phyloP scores from a whole-genome alignment of 169 alveolate species.

The Fabrea salina region DNA sequence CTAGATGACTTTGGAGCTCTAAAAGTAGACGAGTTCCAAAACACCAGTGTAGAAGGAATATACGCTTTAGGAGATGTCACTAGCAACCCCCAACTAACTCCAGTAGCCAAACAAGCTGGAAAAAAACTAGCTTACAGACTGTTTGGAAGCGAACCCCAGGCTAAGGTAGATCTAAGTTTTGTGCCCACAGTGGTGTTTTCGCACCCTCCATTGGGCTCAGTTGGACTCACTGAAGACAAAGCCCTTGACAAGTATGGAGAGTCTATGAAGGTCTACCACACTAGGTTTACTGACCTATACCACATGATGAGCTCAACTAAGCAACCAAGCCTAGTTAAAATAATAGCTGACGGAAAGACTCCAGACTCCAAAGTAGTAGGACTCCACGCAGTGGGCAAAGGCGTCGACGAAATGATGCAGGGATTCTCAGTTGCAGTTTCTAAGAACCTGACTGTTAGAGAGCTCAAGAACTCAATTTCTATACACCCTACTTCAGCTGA shows the following conservation, averaged over 20 bases:
- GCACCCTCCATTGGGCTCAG: slow-evolving; percentile 88
- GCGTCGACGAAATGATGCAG: slow-evolving; percentile 88
- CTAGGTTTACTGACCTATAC: slow-evolving; percentile 66
- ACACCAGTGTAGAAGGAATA: slow-evolving; percentile 63
- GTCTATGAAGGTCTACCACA: slow-evolving; percentile 66
- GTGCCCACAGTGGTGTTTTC: slow-evolving; percentile 91
- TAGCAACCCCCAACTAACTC: slow-evolving; percentile 82
- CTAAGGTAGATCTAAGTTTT: slow-evolving; percentile 67
- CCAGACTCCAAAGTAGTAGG: slow-evolving; percentile 80
- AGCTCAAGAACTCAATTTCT: slow-evolving; percentile 81
- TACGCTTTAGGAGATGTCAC: slow-evolving; percentile 75
- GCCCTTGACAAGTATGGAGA: slow-evolving; percentile 84
- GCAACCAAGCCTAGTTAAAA: slow-evolving; percentile 64
- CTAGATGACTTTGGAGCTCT: slow-evolving; percentile 54
- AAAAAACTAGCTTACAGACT: slow-evolving; percentile 89
- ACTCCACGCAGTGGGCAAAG: slow-evolving; percentile 81
- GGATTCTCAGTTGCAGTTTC: slow-evolving; percentile 90
- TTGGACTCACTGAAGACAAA: slow-evolving; percentile 88
- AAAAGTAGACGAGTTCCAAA: slow-evolving; percentile 70
- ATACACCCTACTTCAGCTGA: too few relatives aligned
- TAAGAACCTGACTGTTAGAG: slow-evolving; percentile 86
- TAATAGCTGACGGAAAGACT: slow-evolving; percentile 62
- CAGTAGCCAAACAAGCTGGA: slow-evolving; percentile 95
- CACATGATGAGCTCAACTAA: slow-evolving; percentile 59
- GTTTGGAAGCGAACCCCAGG: slow-evolving; percentile 57